Conservation (phyloP, 2,329 filamentous ascomycete genomes). For the Sarocladium oryzae region DNA sequence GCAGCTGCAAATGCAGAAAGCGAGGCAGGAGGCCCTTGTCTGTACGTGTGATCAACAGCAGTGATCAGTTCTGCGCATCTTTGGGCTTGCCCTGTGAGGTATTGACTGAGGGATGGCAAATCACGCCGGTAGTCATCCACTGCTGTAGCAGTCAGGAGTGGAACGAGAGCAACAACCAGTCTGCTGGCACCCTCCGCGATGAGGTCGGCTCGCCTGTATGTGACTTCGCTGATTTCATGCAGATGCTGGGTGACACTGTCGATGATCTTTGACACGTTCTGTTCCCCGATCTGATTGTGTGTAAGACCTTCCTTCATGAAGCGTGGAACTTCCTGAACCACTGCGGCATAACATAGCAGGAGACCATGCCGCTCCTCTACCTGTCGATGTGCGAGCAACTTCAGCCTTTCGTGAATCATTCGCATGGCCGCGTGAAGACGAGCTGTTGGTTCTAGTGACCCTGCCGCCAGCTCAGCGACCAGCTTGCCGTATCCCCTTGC, state of each 20-base stretch:
- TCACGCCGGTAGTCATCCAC: conserved; percentile 10
- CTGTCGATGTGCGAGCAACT: conserved; percentile 44
- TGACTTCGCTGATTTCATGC: conserved; percentile 31
- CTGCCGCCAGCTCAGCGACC: conserved; percentile 31
- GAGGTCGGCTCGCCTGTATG: conserved; percentile 55
- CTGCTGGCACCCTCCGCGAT: conserved; percentile 55
- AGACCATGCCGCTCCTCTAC: conserved; percentile 66
- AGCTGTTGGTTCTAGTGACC: conserved; percentile 16
- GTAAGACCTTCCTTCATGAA: not conserved
- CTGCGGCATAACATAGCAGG: conserved; percentile 52
- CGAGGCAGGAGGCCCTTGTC: conserved; percentile 7
- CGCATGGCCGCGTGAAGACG: conserved; percentile 30
- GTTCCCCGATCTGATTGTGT: not conserved
- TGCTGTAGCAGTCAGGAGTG: conserved; percentile 36
- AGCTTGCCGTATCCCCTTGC: conserved; percentile 63
- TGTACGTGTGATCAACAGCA: not conserved
- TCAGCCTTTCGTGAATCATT: conserved; percentile 38
- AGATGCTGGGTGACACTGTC: conserved; percentile 29
- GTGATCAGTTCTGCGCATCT: not conserved
- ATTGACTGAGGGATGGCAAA: not conserved
- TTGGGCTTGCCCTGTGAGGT: not conserved
- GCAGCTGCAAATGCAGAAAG: not conserved
- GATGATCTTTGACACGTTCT: conserved; percentile 24
- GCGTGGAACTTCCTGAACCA: conserved; percentile 42
- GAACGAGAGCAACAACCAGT: conserved; percentile 48